phyloP scores from a whole-genome alignment of 441 rosid species.

The Hypseocharis bilobata region DNA sequence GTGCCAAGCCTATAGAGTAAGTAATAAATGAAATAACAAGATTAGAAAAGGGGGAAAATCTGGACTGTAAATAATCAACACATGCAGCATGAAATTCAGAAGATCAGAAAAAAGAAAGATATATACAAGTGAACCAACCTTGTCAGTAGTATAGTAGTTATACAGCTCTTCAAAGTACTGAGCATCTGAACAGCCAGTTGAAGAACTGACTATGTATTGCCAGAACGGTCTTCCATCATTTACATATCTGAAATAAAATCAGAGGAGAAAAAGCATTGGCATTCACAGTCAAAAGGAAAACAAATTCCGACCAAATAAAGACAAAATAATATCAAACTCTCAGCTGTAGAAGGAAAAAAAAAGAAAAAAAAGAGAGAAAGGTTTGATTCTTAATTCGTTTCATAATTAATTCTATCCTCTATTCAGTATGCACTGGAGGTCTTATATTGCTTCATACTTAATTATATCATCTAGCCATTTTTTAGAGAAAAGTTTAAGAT shows the following conservation, averaged over 20 bases:
- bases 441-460: too few species aligned
- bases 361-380: too few species aligned
- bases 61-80: neutral
- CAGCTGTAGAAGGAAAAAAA: neutral
- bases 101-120: conserved; percentile 7
- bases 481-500: neutral
- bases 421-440: too few species aligned
- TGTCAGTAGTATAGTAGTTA: conserved; percentile 62
- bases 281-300: conserved; percentile 7
- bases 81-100: conserved; percentile 7
- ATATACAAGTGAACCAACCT: conserved; percentile 33
- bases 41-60: neutral
- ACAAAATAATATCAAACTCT: too few species aligned
- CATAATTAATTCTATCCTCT: too few species aligned
- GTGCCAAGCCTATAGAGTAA: conserved; percentile 70
- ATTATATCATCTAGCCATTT: too few species aligned
- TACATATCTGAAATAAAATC: conserved; percentile 51
- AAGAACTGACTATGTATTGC: conserved; percentile 73
- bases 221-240: conserved; percentile 91
- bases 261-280: neutral
- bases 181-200: conserved; percentile 82
- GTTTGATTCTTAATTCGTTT: too few species aligned
- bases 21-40: neutral
- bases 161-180: conserved; percentile 88
- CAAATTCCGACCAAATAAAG: too few species aligned